Percentiles rank a stretch among this genome's conserved stretches.
Evolutionary conservation across 345 rosid species (phyloP).

Genomic region (Diplotaxis tenuifolia): DNA sequence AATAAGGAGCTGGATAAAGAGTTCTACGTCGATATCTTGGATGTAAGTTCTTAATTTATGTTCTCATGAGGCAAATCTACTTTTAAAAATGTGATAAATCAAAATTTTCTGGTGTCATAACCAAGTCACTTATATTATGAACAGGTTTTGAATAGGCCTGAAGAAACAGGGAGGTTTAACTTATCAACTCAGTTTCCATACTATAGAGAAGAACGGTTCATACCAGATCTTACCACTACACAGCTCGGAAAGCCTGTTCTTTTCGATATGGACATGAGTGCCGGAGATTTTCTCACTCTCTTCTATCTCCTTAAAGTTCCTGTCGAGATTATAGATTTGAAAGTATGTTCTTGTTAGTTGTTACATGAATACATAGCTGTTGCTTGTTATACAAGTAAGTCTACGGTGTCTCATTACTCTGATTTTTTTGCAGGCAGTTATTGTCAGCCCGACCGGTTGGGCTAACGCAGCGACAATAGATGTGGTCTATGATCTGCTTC

Average conservation of each 20-base stretch:
- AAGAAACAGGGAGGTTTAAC: conserved; percentile 66
- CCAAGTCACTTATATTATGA: conserved; percentile 5
- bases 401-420: no score
- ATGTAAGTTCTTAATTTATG: conserved; percentile 48
- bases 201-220: conserved; percentile 55
- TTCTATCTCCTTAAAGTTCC: conserved; percentile 86
- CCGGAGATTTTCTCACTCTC: conserved; percentile 82
- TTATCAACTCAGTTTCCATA: conserved; percentile 69
- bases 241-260: conserved; percentile 71
- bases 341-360: conserved; percentile 40
- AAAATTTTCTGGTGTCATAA: neutral
- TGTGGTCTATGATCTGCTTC: conserved; percentile 74
- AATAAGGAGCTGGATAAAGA: conserved; percentile 53
- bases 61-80: neutral
- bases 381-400: conserved; percentile 4
- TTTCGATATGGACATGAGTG: conserved; percentile 96
- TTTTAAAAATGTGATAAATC: neutral
- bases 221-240: conserved; percentile 49
- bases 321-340: conserved; percentile 61
- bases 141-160: conserved; percentile 65
- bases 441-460: conserved; percentile 90
- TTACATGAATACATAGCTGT: neutral
- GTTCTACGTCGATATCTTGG: conserved; percentile 71
- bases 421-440: conserved; percentile 63
- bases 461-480: conserved; percentile 92